A percentile compares a stretch with the other conserved stretches of the same genome.
Evolutionary conservation across 768 basidiomycete species (phyloP).

Genomic region (Rubroboletus satanas): DNA sequence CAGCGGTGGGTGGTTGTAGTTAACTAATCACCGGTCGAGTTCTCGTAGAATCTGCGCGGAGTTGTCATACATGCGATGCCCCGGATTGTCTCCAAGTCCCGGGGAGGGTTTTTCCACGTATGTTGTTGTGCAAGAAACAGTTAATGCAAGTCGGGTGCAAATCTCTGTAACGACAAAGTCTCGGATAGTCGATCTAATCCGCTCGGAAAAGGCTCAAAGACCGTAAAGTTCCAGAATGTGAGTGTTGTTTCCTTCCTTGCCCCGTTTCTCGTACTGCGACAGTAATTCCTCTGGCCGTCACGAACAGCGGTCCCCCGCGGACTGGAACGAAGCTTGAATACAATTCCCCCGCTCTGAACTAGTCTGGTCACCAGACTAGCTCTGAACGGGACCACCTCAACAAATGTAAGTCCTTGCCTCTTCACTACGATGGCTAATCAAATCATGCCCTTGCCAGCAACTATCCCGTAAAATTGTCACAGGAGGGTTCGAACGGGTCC

Average conservation of each 20-base stretch:
- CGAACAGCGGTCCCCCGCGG: conserved; percentile 54
- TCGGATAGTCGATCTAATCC: background rate
- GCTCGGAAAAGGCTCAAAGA: background rate
- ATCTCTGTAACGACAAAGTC: conserved; percentile 4
- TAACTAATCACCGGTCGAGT: background rate
- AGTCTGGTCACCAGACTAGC: no score
- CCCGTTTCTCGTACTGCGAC: background rate
- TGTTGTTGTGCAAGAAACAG: background rate
- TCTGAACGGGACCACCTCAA: conserved; percentile 46
- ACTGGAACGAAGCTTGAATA: conserved; percentile 56
- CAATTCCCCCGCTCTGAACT: conserved; percentile 51
- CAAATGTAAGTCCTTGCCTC: conserved; percentile 34
- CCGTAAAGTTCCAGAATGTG: background rate
- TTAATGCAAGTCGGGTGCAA: background rate
- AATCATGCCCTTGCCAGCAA: conserved; percentile 32
- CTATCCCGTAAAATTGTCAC: conserved; percentile 72
- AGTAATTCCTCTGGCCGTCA: conserved; percentile 44
- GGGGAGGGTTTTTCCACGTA: background rate
- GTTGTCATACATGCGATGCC: background rate
- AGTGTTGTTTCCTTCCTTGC: background rate
- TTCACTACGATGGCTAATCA: conserved; percentile 2
- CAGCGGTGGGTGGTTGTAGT: no score
- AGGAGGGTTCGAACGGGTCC: conserved; percentile 52
- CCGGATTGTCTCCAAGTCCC: background rate
- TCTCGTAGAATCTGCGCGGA: background rate